Evolutionary conservation across 78 protist species (phyloP).

Genomic region (Dictyostelium purpureum): DNA sequence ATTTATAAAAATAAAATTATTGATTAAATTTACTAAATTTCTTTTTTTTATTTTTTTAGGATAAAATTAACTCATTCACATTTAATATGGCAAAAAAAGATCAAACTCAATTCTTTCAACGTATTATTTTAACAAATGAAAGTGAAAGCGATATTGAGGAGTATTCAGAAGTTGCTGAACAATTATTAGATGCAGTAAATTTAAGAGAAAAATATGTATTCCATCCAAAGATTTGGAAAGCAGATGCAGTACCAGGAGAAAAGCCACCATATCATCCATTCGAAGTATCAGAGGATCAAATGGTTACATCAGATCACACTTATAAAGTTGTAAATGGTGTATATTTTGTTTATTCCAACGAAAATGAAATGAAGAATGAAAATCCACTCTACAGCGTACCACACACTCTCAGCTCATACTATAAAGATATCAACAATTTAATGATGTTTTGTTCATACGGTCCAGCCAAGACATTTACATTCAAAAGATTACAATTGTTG

Average conservation of each 20-base stretch:
- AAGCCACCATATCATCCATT: conserved; percentile 73
- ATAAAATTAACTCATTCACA: conserved; percentile 63
- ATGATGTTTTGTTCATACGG: conserved; percentile 64
- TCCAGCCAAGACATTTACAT: conserved; percentile 72
- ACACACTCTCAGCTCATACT: conserved; percentile 32
- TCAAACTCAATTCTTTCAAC: conserved; percentile 34
- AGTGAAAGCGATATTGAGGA: conserved; percentile 76
- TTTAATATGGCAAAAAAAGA: conserved; percentile 65
- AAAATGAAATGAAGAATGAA: conserved; percentile 3
- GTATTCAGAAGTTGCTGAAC: conserved; percentile 63
- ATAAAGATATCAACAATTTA: conserved; percentile 54
- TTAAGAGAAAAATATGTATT: conserved; percentile 49
- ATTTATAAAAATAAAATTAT: no score
- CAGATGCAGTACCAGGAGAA: conserved; percentile 26
- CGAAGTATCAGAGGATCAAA: not conserved
- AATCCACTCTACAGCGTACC: not conserved
- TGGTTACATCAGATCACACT: conserved; percentile 13
- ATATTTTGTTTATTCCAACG: conserved; percentile 49
- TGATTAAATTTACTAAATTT: not conserved
- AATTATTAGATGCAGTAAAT: conserved; percentile 49
- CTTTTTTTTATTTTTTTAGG: not conserved
- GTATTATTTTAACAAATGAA: conserved; percentile 75
- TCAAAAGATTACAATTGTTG: conserved; percentile 47
- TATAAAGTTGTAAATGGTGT: conserved; percentile 67
- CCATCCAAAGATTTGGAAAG: conserved; percentile 67